phyloP scores from a whole-genome alignment of 768 basidiomycete genomes.

The Mrakia frigida region DNA sequence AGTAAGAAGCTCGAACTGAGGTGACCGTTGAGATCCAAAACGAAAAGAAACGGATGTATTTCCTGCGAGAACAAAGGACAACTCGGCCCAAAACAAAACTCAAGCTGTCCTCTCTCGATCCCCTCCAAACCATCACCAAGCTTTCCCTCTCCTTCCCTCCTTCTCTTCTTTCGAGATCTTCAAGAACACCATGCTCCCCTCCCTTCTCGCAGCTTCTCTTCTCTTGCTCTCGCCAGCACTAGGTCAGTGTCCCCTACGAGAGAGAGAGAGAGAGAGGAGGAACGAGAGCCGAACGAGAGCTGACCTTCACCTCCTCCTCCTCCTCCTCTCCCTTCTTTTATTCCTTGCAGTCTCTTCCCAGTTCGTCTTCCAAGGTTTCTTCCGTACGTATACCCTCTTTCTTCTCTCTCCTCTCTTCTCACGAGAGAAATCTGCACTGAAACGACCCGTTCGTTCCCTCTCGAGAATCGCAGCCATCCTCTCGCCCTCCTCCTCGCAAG shows the following conservation, averaged over 20 bases:
- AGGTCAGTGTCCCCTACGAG: neutral
- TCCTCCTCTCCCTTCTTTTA: neutral
- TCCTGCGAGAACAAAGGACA: no score
- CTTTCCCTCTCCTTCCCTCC: no score
- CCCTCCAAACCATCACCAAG: no score
- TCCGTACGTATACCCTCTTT: neutral
- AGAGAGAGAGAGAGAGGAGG: neutral
- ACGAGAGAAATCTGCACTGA: neutral
- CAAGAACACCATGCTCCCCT: neutral
- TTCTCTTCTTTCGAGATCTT: no score
- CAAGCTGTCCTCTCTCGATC: no score
- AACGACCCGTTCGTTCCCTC: neutral
- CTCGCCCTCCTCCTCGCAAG: neutral
- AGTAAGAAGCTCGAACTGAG: no score
- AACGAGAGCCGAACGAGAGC: neutral
- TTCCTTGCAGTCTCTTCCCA: neutral
- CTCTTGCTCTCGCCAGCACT: neutral
- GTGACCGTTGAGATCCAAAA: no score
- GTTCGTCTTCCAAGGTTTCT: neutral
- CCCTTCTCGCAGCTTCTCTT: neutral
- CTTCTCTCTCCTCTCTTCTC: neutral
- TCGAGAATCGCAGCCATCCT: neutral
- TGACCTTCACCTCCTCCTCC: neutral
- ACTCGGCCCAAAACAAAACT: no score
- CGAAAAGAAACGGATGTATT: no score